Evolutionary conservation across 2,329 filamentous ascomycete genomes (phyloP).

Genomic region (Calonectria honghensis): DNA sequence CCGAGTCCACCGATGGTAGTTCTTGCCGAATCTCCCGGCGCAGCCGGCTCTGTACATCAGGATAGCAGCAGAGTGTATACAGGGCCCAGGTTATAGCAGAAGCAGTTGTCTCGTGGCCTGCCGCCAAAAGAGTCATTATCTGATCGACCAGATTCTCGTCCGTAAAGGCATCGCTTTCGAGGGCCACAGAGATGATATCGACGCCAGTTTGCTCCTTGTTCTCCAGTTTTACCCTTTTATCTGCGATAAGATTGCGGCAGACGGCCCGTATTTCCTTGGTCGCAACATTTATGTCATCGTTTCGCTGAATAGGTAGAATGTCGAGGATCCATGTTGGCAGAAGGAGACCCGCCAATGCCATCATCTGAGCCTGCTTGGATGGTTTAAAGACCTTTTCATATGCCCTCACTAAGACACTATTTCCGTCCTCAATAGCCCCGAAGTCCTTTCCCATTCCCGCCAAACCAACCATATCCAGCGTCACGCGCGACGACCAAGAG

Average conservation of each 20-base stretch:
- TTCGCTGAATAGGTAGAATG: constrained; percentile 81
- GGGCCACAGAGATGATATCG: constrained; percentile 88
- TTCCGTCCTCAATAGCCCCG: constrained; percentile 76
- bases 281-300: constrained; percentile 77
- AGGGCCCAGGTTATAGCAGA: constrained; percentile 85
- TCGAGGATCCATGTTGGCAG: constrained; percentile 78
- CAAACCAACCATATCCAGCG: constrained; percentile 84
- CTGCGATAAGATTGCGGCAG: constrained; percentile 80
- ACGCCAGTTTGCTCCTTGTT: constrained; percentile 71
- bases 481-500: constrained; percentile 79
- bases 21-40: constrained; percentile 79
- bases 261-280: constrained; percentile 76
- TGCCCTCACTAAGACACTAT: constrained; percentile 74
- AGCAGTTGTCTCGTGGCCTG: constrained; percentile 88
- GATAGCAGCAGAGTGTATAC: constrained; percentile 80
- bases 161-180: constrained; percentile 83
- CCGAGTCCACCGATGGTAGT: constrained; percentile 70
- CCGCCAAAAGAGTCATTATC: constrained; percentile 91
- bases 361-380: constrained; percentile 68
- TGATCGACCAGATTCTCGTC: constrained; percentile 89
- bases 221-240: constrained; percentile 77
- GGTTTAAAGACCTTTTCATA: constrained; percentile 76
- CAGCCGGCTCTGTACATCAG: constrained; percentile 78
- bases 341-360: constrained; percentile 78
- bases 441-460: constrained; percentile 85